Percentiles rank a stretch among this genome's conserved stretches.
These are phyloP conservation scores for Dipodascus albidus DNA, from an alignment of 805 yeast genomes.

Conservation along the genomic window DNA sequence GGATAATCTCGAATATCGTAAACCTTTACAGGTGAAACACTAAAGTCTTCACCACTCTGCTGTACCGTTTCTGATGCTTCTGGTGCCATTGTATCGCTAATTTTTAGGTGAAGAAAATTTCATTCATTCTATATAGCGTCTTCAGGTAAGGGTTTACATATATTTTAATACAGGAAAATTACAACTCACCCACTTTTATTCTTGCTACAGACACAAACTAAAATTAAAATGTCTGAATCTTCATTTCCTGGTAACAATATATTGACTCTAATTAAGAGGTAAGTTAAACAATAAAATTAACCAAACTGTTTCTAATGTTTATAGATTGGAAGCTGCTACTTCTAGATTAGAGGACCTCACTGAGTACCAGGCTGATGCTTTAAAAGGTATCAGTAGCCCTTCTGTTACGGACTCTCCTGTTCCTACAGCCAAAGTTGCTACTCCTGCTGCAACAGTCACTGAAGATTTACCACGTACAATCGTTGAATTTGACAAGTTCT, in stretches of 20 bases:
- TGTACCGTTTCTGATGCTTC: background rate
- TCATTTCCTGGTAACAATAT: constrained; percentile 76
- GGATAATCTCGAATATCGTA: constrained; percentile 21
- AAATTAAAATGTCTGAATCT: background rate
- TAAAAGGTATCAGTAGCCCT: constrained; percentile 15
- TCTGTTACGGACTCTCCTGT: constrained; percentile 2
- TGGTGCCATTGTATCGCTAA: background rate
- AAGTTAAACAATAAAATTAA: constrained; percentile 16
- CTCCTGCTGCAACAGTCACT: constrained; percentile 12
- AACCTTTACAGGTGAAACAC: constrained; percentile 9
- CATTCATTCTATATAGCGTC: too few species aligned
- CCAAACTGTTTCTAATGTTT: constrained; percentile 5
- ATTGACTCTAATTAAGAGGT: constrained; percentile 64
- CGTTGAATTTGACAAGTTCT: constrained; percentile 41
- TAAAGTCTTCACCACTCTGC: background rate
- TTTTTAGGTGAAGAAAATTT: background rate
- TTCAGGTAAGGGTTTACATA: background rate
- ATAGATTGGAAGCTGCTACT: constrained; percentile 88
- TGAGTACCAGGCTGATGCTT: constrained; percentile 55
- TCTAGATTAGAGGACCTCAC: constrained; percentile 86
- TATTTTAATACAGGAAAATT: background rate
- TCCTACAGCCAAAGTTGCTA: constrained; percentile 5
- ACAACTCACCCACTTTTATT: background rate
- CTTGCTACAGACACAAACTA: background rate
- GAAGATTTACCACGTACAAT: constrained; percentile 21